Percentiles rank a stretch among this genome's conserved stretches.
These are phyloP conservation scores for Komagataella kurtzmanii DNA, from an alignment of 805 yeast genomes.

Conservation along the genomic window DNA sequence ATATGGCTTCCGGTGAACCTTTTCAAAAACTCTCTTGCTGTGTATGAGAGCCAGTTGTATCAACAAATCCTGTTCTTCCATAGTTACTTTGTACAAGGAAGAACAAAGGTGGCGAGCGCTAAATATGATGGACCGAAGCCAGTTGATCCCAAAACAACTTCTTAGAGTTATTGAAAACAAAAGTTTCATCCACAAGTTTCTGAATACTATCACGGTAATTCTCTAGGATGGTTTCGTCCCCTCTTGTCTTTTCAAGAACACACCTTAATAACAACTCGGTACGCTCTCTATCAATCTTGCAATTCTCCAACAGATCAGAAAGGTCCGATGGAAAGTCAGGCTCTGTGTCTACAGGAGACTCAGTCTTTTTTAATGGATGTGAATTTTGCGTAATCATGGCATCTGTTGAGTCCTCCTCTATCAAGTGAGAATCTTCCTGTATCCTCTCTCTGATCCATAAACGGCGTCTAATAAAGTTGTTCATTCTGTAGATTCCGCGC, in stretches of 20 bases:
- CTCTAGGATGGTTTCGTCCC: background rate
- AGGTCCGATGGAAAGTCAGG: background rate
- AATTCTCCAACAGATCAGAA: background rate
- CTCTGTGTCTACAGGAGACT: background rate
- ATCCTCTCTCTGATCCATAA: conserved; percentile 33
- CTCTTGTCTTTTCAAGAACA: background rate
- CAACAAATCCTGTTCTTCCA: background rate
- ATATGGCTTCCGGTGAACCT: background rate
- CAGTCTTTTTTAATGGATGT: background rate
- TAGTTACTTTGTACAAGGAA: background rate
- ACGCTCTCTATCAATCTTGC: background rate
- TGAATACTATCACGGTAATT: background rate
- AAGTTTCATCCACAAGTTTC: background rate
- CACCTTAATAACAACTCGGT: background rate
- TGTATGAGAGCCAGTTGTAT: background rate
- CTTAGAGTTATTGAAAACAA: background rate
- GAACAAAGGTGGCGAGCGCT: background rate
- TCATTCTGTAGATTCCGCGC: conserved; percentile 36
- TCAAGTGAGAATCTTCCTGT: background rate
- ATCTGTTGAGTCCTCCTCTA: background rate
- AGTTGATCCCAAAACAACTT: background rate
- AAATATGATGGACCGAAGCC: background rate
- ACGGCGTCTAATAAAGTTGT: conserved; percentile 35
- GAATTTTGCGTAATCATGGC: background rate
- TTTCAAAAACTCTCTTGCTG: background rate